Conservation (phyloP, 2,329 filamentous ascomycete species). For the Hypoxylon sp. region DNA sequence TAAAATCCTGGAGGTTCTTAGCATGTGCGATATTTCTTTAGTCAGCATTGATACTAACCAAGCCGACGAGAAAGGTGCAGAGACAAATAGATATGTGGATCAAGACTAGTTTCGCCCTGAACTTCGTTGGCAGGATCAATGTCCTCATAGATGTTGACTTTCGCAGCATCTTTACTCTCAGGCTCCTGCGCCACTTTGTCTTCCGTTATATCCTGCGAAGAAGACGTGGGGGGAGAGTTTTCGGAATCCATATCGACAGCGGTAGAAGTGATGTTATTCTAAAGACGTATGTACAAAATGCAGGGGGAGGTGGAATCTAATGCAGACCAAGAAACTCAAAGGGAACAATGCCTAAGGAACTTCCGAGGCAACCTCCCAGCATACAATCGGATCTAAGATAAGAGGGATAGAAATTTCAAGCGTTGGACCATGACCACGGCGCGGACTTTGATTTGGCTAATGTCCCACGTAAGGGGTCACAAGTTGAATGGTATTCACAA, state of each 20-base stretch:
- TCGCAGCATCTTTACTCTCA: neutral
- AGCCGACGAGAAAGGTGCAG: constrained; percentile 40
- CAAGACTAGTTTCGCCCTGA: constrained; percentile 24
- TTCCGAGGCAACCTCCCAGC: neutral
- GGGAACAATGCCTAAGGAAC: neutral
- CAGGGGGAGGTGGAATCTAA: too few species aligned
- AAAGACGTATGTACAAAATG: neutral
- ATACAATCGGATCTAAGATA: neutral
- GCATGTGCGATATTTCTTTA: too few species aligned
- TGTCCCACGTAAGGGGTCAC: neutral
- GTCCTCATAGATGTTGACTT: neutral
- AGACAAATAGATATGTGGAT: constrained; percentile 39
- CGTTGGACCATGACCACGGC: neutral
- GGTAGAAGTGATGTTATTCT: neutral
- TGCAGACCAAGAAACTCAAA: neutral
- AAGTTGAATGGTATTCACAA: neutral
- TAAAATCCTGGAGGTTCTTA: constrained; percentile 9
- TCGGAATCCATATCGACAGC: neutral
- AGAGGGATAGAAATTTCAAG: neutral
- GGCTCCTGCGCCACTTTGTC: too few species aligned
- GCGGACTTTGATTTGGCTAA: neutral
- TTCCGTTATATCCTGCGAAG: neutral
- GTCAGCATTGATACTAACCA: constrained; percentile 27
- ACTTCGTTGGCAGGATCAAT: constrained; percentile 44
- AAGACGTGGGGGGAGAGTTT: neutral